Base-by-base conservation (phyloP, 352 stramenopile species). In the Thalassiosira ordinaria region DNA sequence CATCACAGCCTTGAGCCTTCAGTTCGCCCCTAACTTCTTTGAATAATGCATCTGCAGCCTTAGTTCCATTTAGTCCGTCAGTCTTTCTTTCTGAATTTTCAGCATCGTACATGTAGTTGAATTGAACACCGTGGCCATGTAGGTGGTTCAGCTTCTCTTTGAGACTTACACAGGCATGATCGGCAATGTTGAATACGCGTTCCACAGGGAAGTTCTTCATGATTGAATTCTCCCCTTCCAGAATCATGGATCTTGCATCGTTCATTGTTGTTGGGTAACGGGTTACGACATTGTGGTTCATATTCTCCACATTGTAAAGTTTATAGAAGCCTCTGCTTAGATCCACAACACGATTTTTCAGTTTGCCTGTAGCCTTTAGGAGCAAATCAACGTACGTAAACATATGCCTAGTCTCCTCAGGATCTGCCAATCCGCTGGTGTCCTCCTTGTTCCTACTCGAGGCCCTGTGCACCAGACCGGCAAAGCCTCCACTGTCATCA, bases 131-230 rank as follows among this genome's bases (percentile, higher is more conserved):
- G 31, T 68, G 60, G n/a, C 41, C 60, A 57, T 22, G 24, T 16
- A 47, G 6, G 24, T 47, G 13, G 5, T n/a, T 9, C 26, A 68
- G 29, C 5, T 2, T 33, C 13, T 64, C 55, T 51, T 33, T 11
- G 8, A 49, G 14, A 64, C 33, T 33, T 7, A 68, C 60, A 68
- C 60, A 68, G n/a, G 60, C 60, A 53, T 57, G 60, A 31, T 57
- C 22, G 2, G 3, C 20, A 24, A 68, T 41, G 1, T 68, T 20
- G 57, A 68, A 68, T 18, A 68, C 39, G 18, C 31, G 0, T 8
- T 24, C 24, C 8, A 57, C 24, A 33, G 60, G 44, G 18, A 68
- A 68, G 20, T 44, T 68, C 26, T 56, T 68, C 39, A 68, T 24
- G 2, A 57, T 68, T 2, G 60, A 68, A n/a, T 68, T 14, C 18